Evolutionary conservation across 1,139 yeast genomes (phyloP), one percentile per base, ranked within the genome.

Genomic region (Taiozyma sp.): DNA sequence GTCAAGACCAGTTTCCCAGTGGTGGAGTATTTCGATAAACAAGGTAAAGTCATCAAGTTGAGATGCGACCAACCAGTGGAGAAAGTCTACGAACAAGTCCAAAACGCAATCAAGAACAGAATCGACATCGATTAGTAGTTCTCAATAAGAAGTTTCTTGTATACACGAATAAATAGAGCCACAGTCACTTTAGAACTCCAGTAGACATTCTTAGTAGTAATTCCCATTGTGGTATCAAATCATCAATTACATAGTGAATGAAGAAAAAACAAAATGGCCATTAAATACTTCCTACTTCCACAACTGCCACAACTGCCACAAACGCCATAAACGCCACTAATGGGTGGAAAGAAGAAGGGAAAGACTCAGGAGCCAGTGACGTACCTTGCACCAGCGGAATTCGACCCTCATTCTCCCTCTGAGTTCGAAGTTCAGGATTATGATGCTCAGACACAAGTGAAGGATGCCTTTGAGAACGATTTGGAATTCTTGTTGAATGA

Each of bases 1-100:
- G 68, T 84, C 51, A 96, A 91, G 46, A 91, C 98, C 8, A 86
- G 96, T 56, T 87, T 87, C 91, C 99, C 99, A 2, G 99, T 93
- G 13, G 90, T 93, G 44, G 87, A 91, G 52, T 82, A 90, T 70
- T 93, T 82, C 64, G 92, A 81, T 38, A 75, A 80, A 61, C 85
- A 86, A 60, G 82, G 78, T 51, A 87, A 83, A 67, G 97, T 93
- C 16, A 85, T 91, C 49, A 84, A 80, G 65, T 81, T 93, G 32
- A 74, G 78, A 52, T 92, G 98, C 69, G 86, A 91, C 66, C 81
- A 83, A 60, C 76, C 92, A 4, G 93, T 89, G 22, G 96, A 90
- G 48, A 78, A 72, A 41, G 98, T 93, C 22, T 89, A 87, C 63
- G 65, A 62, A n/a, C 78, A 84, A 54, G 96, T 92, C 43, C 76